Percentiles rank a stretch among this genome's conserved stretches.
These are phyloP conservation scores for Blastomyces parvus DNA, from an alignment of 2,329 filamentous ascomycete species.

Conservation along the genomic window DNA sequence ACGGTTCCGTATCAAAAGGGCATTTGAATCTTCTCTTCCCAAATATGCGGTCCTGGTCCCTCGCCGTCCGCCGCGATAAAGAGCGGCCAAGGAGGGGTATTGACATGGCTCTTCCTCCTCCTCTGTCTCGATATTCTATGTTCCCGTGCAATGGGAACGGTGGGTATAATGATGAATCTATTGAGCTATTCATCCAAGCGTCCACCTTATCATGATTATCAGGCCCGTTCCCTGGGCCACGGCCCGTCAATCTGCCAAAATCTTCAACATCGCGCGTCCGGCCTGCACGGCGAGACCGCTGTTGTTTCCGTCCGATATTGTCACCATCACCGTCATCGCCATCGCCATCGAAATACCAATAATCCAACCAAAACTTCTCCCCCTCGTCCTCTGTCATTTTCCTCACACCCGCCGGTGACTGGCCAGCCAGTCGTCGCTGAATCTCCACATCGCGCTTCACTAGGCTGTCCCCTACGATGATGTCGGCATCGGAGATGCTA, in stretches of 20 bases:
- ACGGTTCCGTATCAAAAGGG: slow-evolving; percentile 46
- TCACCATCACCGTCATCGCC: not conserved
- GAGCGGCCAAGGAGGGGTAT: slow-evolving; percentile 7
- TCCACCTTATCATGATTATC: not conserved
- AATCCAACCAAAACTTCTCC: slow-evolving; percentile 41
- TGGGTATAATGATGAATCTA: slow-evolving; percentile 12
- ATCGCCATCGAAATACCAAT: slow-evolving; percentile 32
- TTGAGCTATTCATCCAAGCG: slow-evolving; percentile 10
- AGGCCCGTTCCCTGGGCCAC: not conserved
- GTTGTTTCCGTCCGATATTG: not conserved
- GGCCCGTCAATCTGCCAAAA: not conserved
- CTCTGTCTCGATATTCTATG: not conserved
- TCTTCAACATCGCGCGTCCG: not conserved
- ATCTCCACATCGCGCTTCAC: slow-evolving; percentile 18
- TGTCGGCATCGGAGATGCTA: not conserved
- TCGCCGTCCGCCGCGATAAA: slow-evolving; percentile 9
- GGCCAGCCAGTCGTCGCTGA: slow-evolving; percentile 23
- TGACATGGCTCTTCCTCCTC: not conserved
- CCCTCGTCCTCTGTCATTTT: slow-evolving; percentile 41
- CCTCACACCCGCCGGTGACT: slow-evolving; percentile 25
- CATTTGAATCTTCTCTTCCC: slow-evolving; percentile 47
- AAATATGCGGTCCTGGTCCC: slow-evolving; percentile 18
- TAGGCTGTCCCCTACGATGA: not conserved
- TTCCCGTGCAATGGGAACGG: slow-evolving; percentile 19
- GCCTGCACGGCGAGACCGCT: not conserved